Base-by-base conservation (phyloP, 192 early-diverging fungal genomes). In the Podochytrium sp. region DNA sequence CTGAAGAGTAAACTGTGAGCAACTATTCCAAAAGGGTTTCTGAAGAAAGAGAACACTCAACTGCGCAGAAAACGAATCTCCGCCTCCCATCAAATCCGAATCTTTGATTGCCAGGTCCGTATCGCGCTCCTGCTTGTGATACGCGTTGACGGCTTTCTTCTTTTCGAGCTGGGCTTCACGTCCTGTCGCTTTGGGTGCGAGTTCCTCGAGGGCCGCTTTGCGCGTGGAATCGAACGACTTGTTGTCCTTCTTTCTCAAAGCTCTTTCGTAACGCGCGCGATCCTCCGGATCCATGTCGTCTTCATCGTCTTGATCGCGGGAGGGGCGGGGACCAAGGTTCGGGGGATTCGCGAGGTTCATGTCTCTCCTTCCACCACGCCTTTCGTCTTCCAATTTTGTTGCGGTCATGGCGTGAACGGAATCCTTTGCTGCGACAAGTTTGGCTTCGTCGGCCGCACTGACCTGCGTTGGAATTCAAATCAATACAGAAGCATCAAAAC, bases 151-250 rank as follows among this genome's bases (percentile, higher is more conserved):
- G 1, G 89, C 83, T n/a, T 84, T 79, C 30, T 78, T 71, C 58
- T 93, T 92, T 29, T 86, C 91, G 0, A 91, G 25, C 59, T 80
- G 77, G 0, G 90, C 91, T 62, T 92, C 90, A 12, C 90, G 47
- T 18, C 80, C 85, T 1, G 90, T 91, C 25, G 81, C 82, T 62
- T 88, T 91, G 18, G 92, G 92, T 2, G 79, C 87, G 0, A 91
- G 64, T 74, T 92, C 91, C 25, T 93, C 90, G 25, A 93, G 40
- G 16, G 77, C 80, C 10, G 61, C 75, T 41, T 86, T 78, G 33
- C 85, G 83, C 20, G n/a, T n/a, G 4, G 69, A 43, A n/a, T 71
- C 55, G 30, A 74, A 43, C 0, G 78, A 73, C 50, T 80, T 86
- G 10, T 50, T 25, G 18, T 84, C 84, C 18, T 80, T 73, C 38